Conservation (phyloP, 164 flowering plant species). For the Sedum album region DNA sequence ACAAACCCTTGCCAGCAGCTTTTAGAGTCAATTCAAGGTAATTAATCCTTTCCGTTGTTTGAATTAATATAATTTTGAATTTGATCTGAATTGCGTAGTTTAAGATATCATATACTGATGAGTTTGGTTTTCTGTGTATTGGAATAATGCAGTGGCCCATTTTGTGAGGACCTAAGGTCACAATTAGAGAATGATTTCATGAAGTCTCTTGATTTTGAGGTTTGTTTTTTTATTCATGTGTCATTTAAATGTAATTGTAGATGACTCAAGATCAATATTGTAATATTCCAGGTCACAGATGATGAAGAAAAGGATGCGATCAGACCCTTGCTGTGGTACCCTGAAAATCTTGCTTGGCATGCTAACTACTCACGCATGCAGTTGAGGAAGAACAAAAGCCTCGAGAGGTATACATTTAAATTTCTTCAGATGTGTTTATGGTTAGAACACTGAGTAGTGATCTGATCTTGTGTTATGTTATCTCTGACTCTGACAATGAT, state of each 20-base stretch:
- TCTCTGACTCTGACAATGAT: background rate
- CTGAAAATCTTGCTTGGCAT: conserved; percentile 94
- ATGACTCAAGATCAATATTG: background rate
- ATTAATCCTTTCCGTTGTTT: too few relatives aligned
- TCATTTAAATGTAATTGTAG: background rate
- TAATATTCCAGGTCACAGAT: conserved; percentile 36
- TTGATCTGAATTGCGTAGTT: too few relatives aligned
- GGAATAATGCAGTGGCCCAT: conserved; percentile 63
- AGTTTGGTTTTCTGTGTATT: background rate
- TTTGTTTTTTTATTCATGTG: conserved; percentile 10
- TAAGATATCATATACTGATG: background rate
- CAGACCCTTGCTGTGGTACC: conserved; percentile 93
- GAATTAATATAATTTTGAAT: background rate
- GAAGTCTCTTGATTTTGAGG: conserved; percentile 78
- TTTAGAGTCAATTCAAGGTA: too few relatives aligned
- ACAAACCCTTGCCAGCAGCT: too few relatives aligned
- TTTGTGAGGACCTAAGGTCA: conserved; percentile 49
- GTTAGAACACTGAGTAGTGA: background rate
- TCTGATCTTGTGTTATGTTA: background rate
- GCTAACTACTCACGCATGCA: conserved; percentile 87
- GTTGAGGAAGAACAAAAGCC: conserved; percentile 77
- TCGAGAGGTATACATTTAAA: conserved; percentile 48
- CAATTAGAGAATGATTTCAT: conserved; percentile 79
- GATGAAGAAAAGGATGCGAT: conserved; percentile 60
- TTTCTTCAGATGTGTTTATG: background rate